A percentile compares a stretch with the other conserved stretches of the same genome.
Evolutionary conservation across 257 asterid genomes (phyloP).

Genomic region (Cynanchum wilfordii): DNA sequence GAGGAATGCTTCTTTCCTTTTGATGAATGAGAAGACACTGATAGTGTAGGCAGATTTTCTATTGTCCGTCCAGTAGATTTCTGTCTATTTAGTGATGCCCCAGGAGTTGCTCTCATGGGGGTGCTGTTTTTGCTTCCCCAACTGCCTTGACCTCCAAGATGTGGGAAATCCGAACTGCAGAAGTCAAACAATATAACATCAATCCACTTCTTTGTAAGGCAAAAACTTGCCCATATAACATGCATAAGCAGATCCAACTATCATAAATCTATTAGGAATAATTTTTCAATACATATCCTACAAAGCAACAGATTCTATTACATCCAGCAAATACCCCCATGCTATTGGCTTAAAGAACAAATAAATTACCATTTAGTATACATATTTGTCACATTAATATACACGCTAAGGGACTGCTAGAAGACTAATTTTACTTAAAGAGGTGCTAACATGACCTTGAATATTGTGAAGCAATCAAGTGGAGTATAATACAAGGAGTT

Average conservation of each 20-base stretch:
- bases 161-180: conserved; percentile 78
- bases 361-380: neutral
- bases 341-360: neutral
- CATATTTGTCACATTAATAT: neutral
- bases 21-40: conserved; percentile 43
- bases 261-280: neutral
- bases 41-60: conserved; percentile 38
- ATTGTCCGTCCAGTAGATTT: conserved; percentile 45
- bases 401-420: neutral
- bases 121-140: conserved; percentile 59
- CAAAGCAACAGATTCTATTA: neutral
- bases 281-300: neutral
- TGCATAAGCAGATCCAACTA: neutral
- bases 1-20: conserved; percentile 59
- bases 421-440: neutral
- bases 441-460: neutral
- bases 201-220: neutral
- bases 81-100: conserved; percentile 50
- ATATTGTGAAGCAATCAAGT: neutral
- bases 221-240: neutral
- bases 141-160: conserved; percentile 54
- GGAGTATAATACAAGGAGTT: neutral
- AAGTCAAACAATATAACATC: conserved; percentile 5
- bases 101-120: conserved; percentile 48
- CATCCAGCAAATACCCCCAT: neutral